A percentile compares a stretch with the other conserved stretches of the same genome.
Evolutionary conservation across 192 early-diverging fungal genomes (phyloP).

Genomic region (Linnemannia zychae): DNA sequence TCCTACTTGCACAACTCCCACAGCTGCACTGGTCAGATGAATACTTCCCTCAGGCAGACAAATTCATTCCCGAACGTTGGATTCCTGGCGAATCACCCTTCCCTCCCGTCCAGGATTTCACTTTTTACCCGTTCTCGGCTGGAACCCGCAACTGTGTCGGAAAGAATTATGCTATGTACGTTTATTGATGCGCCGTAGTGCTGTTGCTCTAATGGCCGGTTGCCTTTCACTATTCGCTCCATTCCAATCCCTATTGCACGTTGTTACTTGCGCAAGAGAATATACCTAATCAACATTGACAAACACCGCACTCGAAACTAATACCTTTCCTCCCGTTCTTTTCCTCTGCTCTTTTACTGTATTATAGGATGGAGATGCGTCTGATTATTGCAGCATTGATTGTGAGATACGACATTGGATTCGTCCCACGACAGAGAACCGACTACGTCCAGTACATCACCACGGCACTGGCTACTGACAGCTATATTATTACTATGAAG

Average conservation of each 20-base stretch:
- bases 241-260: neutral
- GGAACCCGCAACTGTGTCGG: constrained; percentile 66
- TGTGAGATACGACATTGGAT: constrained; percentile 54
- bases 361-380: constrained; percentile 56
- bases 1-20: constrained; percentile 30
- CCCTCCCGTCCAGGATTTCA: constrained; percentile 29
- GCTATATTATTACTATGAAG: constrained; percentile 26
- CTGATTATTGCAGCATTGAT: constrained; percentile 56
- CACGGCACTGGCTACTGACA: constrained; percentile 30
- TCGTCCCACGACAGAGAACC: constrained; percentile 37
- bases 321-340: neutral
- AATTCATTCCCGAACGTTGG: constrained; percentile 70
- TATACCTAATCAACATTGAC: neutral
- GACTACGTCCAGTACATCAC: constrained; percentile 54
- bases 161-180: constrained; percentile 58
- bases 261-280: too few relatives aligned
- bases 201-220: neutral
- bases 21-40: constrained; percentile 39
- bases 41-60: constrained; percentile 60
- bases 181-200: neutral
- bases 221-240: neutral
- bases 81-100: constrained; percentile 26
- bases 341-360: neutral
- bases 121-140: constrained; percentile 60
- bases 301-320: neutral